phyloP scores from a whole-genome alignment of 2,329 filamentous ascomycete genomes.

The Amauroascus verrucosus region DNA sequence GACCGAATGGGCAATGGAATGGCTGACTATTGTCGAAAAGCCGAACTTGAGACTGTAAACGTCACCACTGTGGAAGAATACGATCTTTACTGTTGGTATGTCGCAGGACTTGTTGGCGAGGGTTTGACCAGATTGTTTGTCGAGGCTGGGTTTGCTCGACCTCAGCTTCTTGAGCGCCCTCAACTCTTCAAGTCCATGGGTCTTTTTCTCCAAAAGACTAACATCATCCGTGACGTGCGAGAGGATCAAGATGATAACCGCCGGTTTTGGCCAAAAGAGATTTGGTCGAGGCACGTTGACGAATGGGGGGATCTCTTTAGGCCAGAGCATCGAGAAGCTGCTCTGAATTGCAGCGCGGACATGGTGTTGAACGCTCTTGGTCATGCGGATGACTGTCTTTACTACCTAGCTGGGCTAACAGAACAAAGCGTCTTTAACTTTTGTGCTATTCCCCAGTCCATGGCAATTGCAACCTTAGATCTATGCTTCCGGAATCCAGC shows the following conservation, averaged over 20 bases:
- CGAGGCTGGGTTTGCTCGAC: constrained; percentile 74
- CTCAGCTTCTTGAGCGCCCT: constrained; percentile 65
- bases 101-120: constrained; percentile 95
- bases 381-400: constrained; percentile 87
- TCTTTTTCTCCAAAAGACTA: constrained; percentile 94
- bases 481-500: constrained; percentile 82
- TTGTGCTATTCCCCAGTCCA: constrained; percentile 87
- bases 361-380: constrained; percentile 87
- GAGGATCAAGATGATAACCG: constrained; percentile 83
- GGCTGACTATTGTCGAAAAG: constrained; percentile 86
- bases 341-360: constrained; percentile 77
- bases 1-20: constrained; percentile 96
- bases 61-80: constrained; percentile 80
- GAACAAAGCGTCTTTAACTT: constrained; percentile 99
- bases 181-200: constrained; percentile 91
- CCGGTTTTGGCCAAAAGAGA: constrained; percentile 89
- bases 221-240: constrained; percentile 91
- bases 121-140: constrained; percentile 86
- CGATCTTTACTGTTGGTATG: constrained; percentile 95
- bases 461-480: constrained; percentile 94
- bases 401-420: constrained; percentile 87
- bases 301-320: constrained; percentile 85
- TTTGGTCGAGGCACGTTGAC: constrained; percentile 92
- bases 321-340: constrained; percentile 63
- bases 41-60: constrained; percentile 67